These are phyloP conservation scores for Nannizziopsis barbatae DNA, from an alignment of 2,329 filamentous ascomycete genomes.

Conservation along the genomic window DNA sequence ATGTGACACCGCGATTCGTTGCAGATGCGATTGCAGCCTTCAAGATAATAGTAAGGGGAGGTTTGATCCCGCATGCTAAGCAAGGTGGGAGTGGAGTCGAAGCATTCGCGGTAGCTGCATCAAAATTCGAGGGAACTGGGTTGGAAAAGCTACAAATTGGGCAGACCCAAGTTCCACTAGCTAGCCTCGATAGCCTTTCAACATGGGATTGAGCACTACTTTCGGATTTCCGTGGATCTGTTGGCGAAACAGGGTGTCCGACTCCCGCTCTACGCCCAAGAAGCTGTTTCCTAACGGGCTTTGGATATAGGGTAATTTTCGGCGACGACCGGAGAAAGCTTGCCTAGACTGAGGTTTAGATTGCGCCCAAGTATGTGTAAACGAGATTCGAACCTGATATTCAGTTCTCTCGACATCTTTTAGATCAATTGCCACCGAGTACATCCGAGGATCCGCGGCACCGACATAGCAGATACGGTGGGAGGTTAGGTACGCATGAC, in stretches of 20 bases:
- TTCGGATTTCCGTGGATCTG: constrained; percentile 21
- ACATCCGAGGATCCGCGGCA: constrained; percentile 68
- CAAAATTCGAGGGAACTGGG: constrained; percentile 84
- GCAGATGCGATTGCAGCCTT: constrained; percentile 70
- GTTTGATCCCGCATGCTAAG: constrained; percentile 86
- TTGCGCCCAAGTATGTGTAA: not conserved
- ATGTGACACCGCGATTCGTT: not conserved
- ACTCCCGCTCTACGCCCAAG: too few species aligned
- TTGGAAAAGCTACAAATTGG: constrained; percentile 94
- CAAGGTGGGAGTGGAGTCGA: constrained; percentile 77
- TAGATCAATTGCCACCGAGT: constrained; percentile 74
- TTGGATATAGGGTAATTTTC: constrained; percentile 82
- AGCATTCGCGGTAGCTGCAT: constrained; percentile 66
- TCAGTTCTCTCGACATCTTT: constrained; percentile 86
- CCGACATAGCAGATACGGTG: constrained; percentile 94
- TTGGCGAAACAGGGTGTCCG: constrained; percentile 23
- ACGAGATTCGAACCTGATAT: constrained; percentile 55
- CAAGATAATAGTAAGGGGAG: constrained; percentile 65
- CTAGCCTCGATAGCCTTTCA: constrained; percentile 29
- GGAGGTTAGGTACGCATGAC: constrained; percentile 91
- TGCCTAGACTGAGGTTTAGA: constrained; percentile 42
- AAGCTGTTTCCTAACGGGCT: constrained; percentile 51
- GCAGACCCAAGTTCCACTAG: constrained; percentile 78
- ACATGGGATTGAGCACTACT: constrained; percentile 23
- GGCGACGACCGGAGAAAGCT: constrained; percentile 91